These are phyloP conservation scores for Coniochaeta prunicola DNA, from an alignment of 2,329 filamentous ascomycete species.

Conservation along the genomic window DNA sequence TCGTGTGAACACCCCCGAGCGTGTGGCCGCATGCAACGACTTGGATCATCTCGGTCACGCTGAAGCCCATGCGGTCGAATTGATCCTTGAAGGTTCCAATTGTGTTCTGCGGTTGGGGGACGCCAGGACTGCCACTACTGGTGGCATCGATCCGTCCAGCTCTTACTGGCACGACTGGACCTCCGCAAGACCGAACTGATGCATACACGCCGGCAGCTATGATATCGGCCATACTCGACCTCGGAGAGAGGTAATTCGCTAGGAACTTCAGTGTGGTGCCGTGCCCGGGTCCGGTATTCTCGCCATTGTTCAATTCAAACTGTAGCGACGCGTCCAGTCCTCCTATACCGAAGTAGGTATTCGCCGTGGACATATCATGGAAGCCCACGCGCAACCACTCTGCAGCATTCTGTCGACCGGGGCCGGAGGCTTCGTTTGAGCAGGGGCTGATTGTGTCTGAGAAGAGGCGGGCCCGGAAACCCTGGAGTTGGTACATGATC, in stretches of 20 bases:
- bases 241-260: conserved; percentile 42
- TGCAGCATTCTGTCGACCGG: conserved; percentile 50
- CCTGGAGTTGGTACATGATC: conserved; percentile 52
- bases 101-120: conserved; percentile 52
- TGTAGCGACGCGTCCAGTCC: conserved; percentile 54
- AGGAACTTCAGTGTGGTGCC: conserved; percentile 45
- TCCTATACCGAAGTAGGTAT: conserved; percentile 36
- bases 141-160: conserved; percentile 49
- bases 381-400: conserved; percentile 57
- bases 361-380: conserved; percentile 54
- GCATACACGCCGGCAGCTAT: conserved; percentile 52
- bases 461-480: conserved; percentile 47
- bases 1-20: conserved; percentile 50
- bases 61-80: conserved; percentile 53
- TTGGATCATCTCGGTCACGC: conserved; percentile 49
- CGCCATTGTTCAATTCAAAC: conserved; percentile 47
- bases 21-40: conserved; percentile 55
- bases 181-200: conserved; percentile 51
- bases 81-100: conserved; percentile 43
- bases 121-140: conserved; percentile 35
- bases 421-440: conserved; percentile 41
- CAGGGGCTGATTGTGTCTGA: conserved; percentile 51
- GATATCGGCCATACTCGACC: conserved; percentile 47
- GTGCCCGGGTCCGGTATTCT: conserved; percentile 51
- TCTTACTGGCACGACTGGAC: conserved; percentile 44